These are phyloP conservation scores for Hericium erinaceus DNA, from an alignment of 768 basidiomycete genomes.

Conservation along the genomic window DNA sequence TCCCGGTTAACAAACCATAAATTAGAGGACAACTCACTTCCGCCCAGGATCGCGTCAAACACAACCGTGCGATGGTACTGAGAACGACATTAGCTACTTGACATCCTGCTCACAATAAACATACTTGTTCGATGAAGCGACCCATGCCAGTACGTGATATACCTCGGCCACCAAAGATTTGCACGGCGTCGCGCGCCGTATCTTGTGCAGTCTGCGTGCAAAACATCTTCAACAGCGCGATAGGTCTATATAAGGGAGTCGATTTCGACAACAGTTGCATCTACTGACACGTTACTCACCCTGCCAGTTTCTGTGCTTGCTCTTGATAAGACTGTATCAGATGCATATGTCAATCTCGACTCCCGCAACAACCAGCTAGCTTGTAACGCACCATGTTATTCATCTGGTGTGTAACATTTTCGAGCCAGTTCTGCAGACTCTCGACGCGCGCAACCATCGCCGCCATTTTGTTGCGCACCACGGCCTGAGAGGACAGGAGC, in stretches of 20 bases:
- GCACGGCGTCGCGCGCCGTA: conserved; percentile 76
- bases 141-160: conserved; percentile 82
- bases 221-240: conserved; percentile 74
- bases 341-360: conserved; percentile 19
- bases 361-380: neutral
- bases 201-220: conserved; percentile 69
- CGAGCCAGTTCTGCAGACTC: conserved; percentile 74
- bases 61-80: conserved; percentile 58
- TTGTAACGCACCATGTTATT: conserved; percentile 51
- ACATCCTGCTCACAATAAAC: conserved; percentile 14
- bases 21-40: conserved; percentile 28
- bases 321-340: conserved; percentile 50
- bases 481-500: conserved; percentile 72
- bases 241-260: conserved; percentile 34
- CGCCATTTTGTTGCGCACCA: conserved; percentile 83
- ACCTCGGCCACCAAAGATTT: conserved; percentile 81
- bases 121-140: conserved; percentile 58
- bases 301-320: conserved; percentile 65
- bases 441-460: conserved; percentile 83
- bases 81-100: neutral
- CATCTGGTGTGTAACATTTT: conserved; percentile 85
- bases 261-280: neutral
- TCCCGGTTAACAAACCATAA: too few species aligned
- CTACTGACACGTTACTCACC: conserved; percentile 30
- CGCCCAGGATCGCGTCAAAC: conserved; percentile 69